A percentile compares a stretch with the other conserved stretches of the same genome.
phyloP scores from a whole-genome alignment of 257 asterid species.

The Penstemon newberryi region DNA sequence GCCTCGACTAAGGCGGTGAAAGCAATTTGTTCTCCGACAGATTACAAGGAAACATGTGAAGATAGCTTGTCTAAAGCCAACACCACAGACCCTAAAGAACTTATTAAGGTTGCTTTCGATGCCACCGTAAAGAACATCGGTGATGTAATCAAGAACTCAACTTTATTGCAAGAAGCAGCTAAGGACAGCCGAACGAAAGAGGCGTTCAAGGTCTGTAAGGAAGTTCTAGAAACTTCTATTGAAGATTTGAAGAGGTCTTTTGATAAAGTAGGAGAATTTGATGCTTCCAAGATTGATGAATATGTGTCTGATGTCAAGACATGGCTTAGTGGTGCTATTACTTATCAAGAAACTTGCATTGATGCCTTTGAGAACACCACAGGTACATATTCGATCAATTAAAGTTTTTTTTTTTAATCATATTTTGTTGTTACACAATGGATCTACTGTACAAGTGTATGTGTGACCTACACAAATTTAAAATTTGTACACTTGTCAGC shows the following conservation, averaged over 20 bases:
- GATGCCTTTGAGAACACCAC: conserved; percentile 65
- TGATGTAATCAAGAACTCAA: conserved; percentile 38
- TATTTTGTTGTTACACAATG: too few relatives aligned
- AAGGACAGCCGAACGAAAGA: conserved; percentile 48
- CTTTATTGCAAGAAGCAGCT: conserved; percentile 39
- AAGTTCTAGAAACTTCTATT: conserved; percentile 48
- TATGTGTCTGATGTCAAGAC: conserved; percentile 58
- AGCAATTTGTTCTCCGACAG: conserved; percentile 57
- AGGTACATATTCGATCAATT: conserved; percentile 11
- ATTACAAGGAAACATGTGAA: conserved; percentile 53
- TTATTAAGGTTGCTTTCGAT: conserved; percentile 48
- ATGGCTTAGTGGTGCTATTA: conserved; percentile 71
- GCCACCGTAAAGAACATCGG: conserved; percentile 41
- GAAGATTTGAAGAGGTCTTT: conserved; percentile 51
- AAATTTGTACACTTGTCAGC: too few relatives aligned
- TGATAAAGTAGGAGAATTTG: conserved; percentile 33
- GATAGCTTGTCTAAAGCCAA: conserved; percentile 43
- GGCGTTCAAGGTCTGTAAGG: conserved; percentile 54
- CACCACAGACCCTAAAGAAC: conserved; percentile 47
- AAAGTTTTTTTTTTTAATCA: too few relatives aligned
- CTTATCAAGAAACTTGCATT: conserved; percentile 64
- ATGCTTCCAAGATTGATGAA: conserved; percentile 29
- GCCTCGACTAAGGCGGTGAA: conserved; percentile 47
- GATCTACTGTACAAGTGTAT: too few relatives aligned
- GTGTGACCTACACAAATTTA: too few relatives aligned